Evolutionary conservation across 2,329 filamentous ascomycete genomes (phyloP), one percentile per base, ranked within the genome.

Genomic region (Aspergillus nomiae): DNA sequence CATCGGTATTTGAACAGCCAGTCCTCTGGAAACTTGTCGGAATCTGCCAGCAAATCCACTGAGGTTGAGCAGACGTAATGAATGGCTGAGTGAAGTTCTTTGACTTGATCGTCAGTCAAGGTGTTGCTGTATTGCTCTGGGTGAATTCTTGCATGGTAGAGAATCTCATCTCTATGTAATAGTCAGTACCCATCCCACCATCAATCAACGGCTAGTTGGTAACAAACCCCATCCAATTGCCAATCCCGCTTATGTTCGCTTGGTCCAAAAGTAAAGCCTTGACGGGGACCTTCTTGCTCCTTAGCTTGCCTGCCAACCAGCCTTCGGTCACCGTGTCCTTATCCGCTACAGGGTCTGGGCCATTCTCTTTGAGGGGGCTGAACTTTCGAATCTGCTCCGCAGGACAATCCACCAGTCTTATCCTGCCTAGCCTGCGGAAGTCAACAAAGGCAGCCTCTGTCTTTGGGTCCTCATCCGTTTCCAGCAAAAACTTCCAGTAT

Each of bases 101-200:
- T 84, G 65, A 96, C 87, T 75, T 97, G 90, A 0, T 80, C 84
- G 36, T 91, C 87, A 65, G 76, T 84, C 68, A 98, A 90, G 0
- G 91, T 91, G 72, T 97, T 89, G 78, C 90, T 92, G 79, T 96
- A 96, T 75, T 97, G 92, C 76, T 97, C 94, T 0, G 95, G 95
- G 69, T 99, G 94, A 19, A 98, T 85, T 56, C 86, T 88, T 6
- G 95, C 91, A 69, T 98, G 90, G 73, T 94, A 99, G 58, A 99
- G 82, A 8, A 97, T 89, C 76, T 99, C 95, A 74, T 99, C 95
- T 0, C 86, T 85, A 58, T 28, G 45, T 30, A 46, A 12, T 9
- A 26, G 59, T 71, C 30, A 68, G 59, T 46, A 26, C n/a, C 6
- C 32, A 34, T 34, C 9, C 12, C 30, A 28, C 38, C 34, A 43